Evolutionary conservation across 805 yeast genomes (phyloP), one percentile per base, ranked within the genome.

Genomic region (Wickerhamomyces sydowiorum): DNA sequence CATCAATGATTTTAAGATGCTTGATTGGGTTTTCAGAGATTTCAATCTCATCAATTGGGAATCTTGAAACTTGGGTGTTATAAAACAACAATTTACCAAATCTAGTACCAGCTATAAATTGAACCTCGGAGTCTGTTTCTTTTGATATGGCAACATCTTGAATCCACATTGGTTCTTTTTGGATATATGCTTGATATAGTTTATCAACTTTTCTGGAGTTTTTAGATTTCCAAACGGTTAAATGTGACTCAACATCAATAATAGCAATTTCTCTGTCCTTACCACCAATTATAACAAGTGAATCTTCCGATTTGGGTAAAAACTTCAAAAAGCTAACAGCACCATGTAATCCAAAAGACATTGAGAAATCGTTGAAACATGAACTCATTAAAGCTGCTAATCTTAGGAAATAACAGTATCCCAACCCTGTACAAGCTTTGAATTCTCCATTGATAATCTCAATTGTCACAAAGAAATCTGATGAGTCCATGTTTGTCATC

Each of bases 321-420:
- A 48, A 46, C 31, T 53, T 41, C 43, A 50, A 48, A 39, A 54
- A 52, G 3, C 52, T 41, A 3, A 53, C 48, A 18, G 52, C 39
- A 1, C 59, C 59, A 44, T 51, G 48, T 19, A 53, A 21, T 1
- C 57, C 56, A 35, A 54, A 53, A 27, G 53, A 49, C 56, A 54
- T 54, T 7, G 50, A 42, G 27, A 54, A 52, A 36, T 50, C 52
- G 33, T 47, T 43, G 21, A 42, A 53, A 19, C 42, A 20, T 1
- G 53, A 42, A 1, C 39, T 44, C 41, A 54, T 28, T 2, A 54
- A 23, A 25, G 40, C 50, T 6, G 46, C 50, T 15, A 53, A 6
- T 1, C 43, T 40, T 1, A 52, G 37, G 38, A 52, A 54, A 29
- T 51, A 54, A 39, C 54, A 50, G n/a, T 48, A 51, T 15, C 59